Evolutionary conservation across 805 yeast species (phyloP).

Genomic region (Kregervanrija delftensis): DNA sequence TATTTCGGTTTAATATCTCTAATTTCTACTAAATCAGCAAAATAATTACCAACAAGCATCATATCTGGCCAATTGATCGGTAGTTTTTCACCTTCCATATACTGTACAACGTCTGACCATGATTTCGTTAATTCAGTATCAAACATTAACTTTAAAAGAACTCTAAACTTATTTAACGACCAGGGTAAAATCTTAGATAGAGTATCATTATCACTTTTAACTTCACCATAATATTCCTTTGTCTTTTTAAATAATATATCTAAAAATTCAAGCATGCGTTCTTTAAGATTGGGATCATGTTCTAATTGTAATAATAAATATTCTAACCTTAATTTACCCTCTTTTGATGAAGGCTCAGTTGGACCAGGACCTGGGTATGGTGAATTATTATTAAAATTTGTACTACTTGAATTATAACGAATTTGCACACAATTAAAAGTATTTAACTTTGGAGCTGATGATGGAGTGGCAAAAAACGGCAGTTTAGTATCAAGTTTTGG

Average conservation of each 20-base stretch:
- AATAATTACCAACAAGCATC: slow-evolving; percentile 8
- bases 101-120: slow-evolving; percentile 7
- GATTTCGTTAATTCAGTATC: slow-evolving; percentile 4
- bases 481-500: neutral
- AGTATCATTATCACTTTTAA: neutral
- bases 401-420: too few relatives aligned
- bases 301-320: slow-evolving; percentile 8
- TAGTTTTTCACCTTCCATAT: slow-evolving; percentile 2
- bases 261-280: slow-evolving; percentile 1
- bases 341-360: slow-evolving; percentile 2
- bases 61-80: slow-evolving; percentile 6
- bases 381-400: neutral
- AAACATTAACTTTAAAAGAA: slow-evolving; percentile 4
- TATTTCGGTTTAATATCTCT: neutral
- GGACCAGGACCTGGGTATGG: slow-evolving; percentile 11
- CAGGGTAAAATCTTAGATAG: neutral
- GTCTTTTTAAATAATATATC: neutral
- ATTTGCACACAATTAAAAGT: neutral
- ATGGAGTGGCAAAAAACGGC: slow-evolving; percentile 1
- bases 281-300: slow-evolving; percentile 3
- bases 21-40: slow-evolving; percentile 4
- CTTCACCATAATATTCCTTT: neutral
- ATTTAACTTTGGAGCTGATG: neutral
- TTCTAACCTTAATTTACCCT: slow-evolving; percentile 9
- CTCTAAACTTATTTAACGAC: slow-evolving; percentile 1